These are phyloP conservation scores for Drechslerella coelobrocha DNA, from an alignment of 2,329 filamentous ascomycete genomes.

Conservation along the genomic window DNA sequence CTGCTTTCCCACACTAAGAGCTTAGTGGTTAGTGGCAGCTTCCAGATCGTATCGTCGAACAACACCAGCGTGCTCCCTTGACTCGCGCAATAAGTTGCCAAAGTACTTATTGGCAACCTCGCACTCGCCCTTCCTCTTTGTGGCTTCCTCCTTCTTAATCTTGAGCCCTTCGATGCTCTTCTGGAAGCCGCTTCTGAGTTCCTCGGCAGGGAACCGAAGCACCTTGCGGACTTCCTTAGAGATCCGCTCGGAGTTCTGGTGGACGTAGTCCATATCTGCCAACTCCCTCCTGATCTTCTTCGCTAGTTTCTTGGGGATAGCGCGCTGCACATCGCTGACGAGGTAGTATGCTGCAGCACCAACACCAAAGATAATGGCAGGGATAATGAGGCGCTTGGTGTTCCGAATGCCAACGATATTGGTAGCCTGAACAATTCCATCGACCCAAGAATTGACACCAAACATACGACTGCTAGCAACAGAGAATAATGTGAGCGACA, in stretches of 20 bases:
- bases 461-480: slow-evolving; percentile 82
- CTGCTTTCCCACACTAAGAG: not conserved
- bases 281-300: slow-evolving; percentile 84
- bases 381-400: slow-evolving; percentile 78
- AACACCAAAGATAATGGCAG: slow-evolving; percentile 81
- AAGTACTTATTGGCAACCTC: slow-evolving; percentile 91
- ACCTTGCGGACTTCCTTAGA: slow-evolving; percentile 85
- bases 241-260: slow-evolving; percentile 84
- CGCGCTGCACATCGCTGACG: slow-evolving; percentile 79
- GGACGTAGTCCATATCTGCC: slow-evolving; percentile 85
- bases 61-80: slow-evolving; percentile 61
- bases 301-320: slow-evolving; percentile 83
- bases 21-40: slow-evolving; percentile 41
- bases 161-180: slow-evolving; percentile 84
- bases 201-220: slow-evolving; percentile 83
- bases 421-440: slow-evolving; percentile 81
- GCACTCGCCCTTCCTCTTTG: slow-evolving; percentile 80
- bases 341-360: slow-evolving; percentile 77
- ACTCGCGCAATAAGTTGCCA: slow-evolving; percentile 75
- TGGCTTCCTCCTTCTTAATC: slow-evolving; percentile 78
- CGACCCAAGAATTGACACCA: slow-evolving; percentile 85
- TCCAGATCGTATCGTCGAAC: slow-evolving; percentile 65
- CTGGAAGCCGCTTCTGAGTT: slow-evolving; percentile 81
- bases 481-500: slow-evolving; percentile 90
- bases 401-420: slow-evolving; percentile 82